Base-by-base conservation (phyloP, 805 yeast genomes). In the Lipomyces sp. region DNA sequence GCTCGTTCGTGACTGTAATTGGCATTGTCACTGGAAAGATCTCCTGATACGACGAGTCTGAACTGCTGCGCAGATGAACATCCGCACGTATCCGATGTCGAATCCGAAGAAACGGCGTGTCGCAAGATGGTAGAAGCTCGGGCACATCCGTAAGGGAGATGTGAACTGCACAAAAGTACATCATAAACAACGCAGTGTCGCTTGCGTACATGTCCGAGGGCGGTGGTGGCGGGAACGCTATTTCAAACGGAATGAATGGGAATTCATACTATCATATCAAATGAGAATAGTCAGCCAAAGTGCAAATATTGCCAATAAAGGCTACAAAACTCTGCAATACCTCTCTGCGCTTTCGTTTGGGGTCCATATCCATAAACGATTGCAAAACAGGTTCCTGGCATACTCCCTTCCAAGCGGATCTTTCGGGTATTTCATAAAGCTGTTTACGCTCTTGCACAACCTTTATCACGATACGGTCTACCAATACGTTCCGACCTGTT, bases 81-180 rank as follows among this genome's bases (percentile, higher is more conserved):
- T 8, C 10, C n/a, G 39, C 13, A n/a, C 45, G 44, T 28, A 46
- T 10, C 16, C 22, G 24, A 24, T 46, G 49, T 6, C 26, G 5
- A n/a, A 46, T 29, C 13, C 34, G 31, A 2, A 46, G 24, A 21
- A 38, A 33, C 19, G 49, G 49, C 26, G 49, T 24, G 39, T 37
- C 18, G 28, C 45, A 46, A 5, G 49, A 24, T 14, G 49, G 49
- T 22, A 46, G 34, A 8, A 46, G 19, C 14, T 8, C 8, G 2
- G 6, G 14, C 10, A 16, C 37, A 11, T 35, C 21, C 13, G 39
- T 21, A 6, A 46, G 34, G 10, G 41, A 37, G 19, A 39, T 23
- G 19, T 45, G 39, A 19, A 46, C 21, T 5, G 29, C 14, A 6
- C 26, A 19, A 2, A 40, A 35, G 33, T 46, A 46, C 11, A 11